Percentiles rank a stretch among this genome's conserved stretches.
Evolutionary conservation across 768 basidiomycete genomes (phyloP).

Genomic region (Suillus luteus): DNA sequence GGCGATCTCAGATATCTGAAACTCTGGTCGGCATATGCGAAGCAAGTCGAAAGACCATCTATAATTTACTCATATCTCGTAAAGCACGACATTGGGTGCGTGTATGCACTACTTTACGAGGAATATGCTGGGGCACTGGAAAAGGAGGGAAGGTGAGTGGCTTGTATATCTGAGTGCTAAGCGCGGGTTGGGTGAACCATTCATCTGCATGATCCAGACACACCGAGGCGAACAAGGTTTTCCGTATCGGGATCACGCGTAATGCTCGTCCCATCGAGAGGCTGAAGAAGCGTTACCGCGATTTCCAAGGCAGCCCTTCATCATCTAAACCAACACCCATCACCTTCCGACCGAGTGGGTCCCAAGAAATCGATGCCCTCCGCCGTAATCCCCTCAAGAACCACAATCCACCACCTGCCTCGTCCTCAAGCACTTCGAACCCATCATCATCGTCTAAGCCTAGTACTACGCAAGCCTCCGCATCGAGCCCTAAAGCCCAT

Average conservation of each 20-base stretch:
- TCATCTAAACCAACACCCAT: conserved; percentile 29
- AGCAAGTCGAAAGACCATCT: conserved; percentile 69
- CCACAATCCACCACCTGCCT: conserved; percentile 32
- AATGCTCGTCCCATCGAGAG: conserved; percentile 82
- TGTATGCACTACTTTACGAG: conserved; percentile 83
- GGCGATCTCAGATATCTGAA: conserved; percentile 90
- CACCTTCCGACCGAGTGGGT: conserved; percentile 29
- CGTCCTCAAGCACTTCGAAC: conserved; percentile 28
- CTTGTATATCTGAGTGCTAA: not conserved
- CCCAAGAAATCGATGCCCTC: conserved; percentile 30
- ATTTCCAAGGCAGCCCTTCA: conserved; percentile 64
- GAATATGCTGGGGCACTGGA: conserved; percentile 87
- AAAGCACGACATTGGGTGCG: conserved; percentile 72
- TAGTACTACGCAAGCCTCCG: conserved; percentile 34
- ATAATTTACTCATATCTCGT: conserved; percentile 74
- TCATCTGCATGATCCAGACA: conserved; percentile 45
- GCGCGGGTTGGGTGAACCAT: not conserved
- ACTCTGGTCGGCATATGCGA: conserved; percentile 88
- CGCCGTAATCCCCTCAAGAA: conserved; percentile 42
- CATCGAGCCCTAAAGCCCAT: conserved; percentile 30
- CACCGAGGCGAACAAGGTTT: conserved; percentile 79
- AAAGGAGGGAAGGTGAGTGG: conserved; percentile 69
- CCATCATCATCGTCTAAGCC: conserved; percentile 21
- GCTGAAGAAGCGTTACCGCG: conserved; percentile 77
- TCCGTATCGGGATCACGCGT: conserved; percentile 78